A percentile compares a stretch with the other conserved stretches of the same genome.
phyloP scores from a whole-genome alignment of 2,329 filamentous ascomycete species.

The Hymenoscyphus albidus region DNA sequence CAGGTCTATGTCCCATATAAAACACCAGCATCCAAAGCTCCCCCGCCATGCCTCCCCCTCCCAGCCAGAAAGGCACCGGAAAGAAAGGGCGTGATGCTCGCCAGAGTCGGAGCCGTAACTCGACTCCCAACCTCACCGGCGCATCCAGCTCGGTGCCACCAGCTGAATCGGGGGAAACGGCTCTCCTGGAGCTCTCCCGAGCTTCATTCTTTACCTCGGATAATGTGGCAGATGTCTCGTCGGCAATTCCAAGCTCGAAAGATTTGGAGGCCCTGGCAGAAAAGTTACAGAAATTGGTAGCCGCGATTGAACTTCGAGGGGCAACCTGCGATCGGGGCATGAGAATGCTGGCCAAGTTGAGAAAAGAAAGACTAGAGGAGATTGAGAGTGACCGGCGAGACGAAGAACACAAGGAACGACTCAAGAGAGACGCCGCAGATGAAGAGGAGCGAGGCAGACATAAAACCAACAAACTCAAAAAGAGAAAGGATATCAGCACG shows the following conservation, averaged over 20 bases:
- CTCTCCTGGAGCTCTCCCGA: conserved; percentile 63
- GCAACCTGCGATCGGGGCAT: conserved; percentile 69
- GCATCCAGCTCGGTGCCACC: conserved; percentile 41
- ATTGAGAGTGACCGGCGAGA: conserved; percentile 42
- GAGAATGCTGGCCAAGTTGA: conserved; percentile 62
- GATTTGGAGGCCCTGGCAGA: conserved; percentile 61
- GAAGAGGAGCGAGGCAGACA: conserved; percentile 44
- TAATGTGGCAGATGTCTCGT: conserved; percentile 63
- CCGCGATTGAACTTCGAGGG: conserved; percentile 63
- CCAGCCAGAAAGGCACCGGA: conserved; percentile 58
- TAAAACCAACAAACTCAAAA: conserved; percentile 67
- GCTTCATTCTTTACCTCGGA: conserved; percentile 61
- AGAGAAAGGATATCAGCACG: conserved; percentile 67
- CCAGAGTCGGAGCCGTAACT: conserved; percentile 71
- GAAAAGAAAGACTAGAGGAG: conserved; percentile 60
- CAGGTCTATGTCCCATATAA: background rate
- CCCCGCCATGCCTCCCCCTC: conserved; percentile 51
- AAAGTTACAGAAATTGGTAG: conserved; percentile 60
- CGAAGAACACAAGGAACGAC: conserved; percentile 40
- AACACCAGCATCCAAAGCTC: background rate
- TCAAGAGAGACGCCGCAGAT: conserved; percentile 44
- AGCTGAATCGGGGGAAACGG: conserved; percentile 50
- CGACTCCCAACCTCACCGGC: conserved; percentile 57
- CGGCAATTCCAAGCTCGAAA: conserved; percentile 59
- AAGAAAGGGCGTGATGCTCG: conserved; percentile 61